phyloP scores from a whole-genome alignment of 1,284 basidiomycete species.

The Pseudozyma hubeiensis region DNA sequence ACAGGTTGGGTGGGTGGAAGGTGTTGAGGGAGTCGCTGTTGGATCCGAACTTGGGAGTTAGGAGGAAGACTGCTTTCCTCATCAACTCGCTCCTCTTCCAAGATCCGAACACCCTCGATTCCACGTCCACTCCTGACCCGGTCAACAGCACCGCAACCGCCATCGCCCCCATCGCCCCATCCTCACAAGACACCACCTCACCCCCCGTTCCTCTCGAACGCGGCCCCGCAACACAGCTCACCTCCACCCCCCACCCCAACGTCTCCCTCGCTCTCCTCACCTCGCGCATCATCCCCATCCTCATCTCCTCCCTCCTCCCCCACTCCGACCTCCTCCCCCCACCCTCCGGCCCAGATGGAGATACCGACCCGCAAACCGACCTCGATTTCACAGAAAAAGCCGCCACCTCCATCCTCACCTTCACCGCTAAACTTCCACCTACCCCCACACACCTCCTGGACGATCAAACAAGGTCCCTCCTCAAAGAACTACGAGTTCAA shows the following conservation, averaged over 20 bases:
- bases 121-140: slow-evolving; percentile 70
- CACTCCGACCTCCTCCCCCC: slow-evolving; percentile 37
- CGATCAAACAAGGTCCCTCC: neutral
- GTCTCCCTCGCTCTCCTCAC: slow-evolving; percentile 62
- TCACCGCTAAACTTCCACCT: slow-evolving; percentile 39
- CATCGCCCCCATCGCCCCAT: slow-evolving; percentile 14
- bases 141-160: slow-evolving; percentile 67
- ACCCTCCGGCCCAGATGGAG: slow-evolving; percentile 78
- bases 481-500: slow-evolving; percentile 16
- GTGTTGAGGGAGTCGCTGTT: slow-evolving; percentile 75
- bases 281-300: slow-evolving; percentile 54
- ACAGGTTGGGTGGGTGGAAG: slow-evolving; percentile 77
- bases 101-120: slow-evolving; percentile 35
- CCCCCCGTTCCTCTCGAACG: slow-evolving; percentile 60
- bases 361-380: slow-evolving; percentile 74
- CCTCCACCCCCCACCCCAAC: slow-evolving; percentile 54
- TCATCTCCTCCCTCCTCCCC: slow-evolving; percentile 58
- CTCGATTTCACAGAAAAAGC: slow-evolving; percentile 84
- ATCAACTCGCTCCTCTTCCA: slow-evolving; percentile 82
- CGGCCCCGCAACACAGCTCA: slow-evolving; percentile 58
- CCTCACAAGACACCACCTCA: slow-evolving; percentile 4
- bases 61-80: slow-evolving; percentile 87
- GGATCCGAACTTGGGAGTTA: slow-evolving; percentile 82
- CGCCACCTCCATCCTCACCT: slow-evolving; percentile 72
- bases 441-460: slow-evolving; percentile 1